These are phyloP conservation scores for Teratosphaeria viscida DNA, from an alignment of 2,329 filamentous ascomycete genomes.

Conservation along the genomic window DNA sequence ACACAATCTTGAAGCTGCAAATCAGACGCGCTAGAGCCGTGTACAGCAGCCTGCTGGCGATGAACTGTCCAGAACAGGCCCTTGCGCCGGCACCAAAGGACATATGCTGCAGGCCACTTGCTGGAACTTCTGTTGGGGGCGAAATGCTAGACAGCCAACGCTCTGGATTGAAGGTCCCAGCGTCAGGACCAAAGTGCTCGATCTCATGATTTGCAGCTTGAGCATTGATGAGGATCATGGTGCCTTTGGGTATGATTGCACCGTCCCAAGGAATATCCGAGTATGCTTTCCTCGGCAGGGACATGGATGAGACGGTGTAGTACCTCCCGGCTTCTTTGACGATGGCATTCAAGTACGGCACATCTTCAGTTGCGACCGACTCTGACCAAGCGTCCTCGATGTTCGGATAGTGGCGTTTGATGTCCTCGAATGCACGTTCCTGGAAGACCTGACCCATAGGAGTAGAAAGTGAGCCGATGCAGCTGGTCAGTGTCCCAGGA, in stretches of 20 bases:
- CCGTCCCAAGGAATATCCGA: conserved; percentile 43
- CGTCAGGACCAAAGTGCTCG: conserved; percentile 40
- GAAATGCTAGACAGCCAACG: conserved; percentile 35
- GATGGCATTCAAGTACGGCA: conserved; percentile 40
- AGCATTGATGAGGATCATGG: conserved; percentile 46
- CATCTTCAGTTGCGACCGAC: conserved; percentile 36
- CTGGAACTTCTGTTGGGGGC: conserved; percentile 25
- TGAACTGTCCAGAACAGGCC: conserved; percentile 42
- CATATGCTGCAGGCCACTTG: conserved; percentile 31
- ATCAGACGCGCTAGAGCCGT: conserved; percentile 40
- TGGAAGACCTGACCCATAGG: conserved; percentile 41
- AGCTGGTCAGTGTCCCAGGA: conserved; percentile 43
- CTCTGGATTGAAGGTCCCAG: conserved; percentile 39
- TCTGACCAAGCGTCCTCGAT: conserved; percentile 38
- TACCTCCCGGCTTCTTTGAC: conserved; percentile 44
- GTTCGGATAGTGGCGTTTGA: conserved; percentile 39
- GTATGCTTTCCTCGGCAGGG: conserved; percentile 41
- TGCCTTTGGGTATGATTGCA: conserved; percentile 41
- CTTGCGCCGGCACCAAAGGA: conserved; percentile 44
- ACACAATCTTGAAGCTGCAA: conserved; percentile 40
- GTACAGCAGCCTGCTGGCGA: conserved; percentile 42
- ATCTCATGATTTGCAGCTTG: conserved; percentile 45
- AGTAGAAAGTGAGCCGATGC: conserved; percentile 41
- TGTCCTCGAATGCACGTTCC: conserved; percentile 43
- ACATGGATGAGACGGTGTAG: conserved; percentile 46